Conservation (phyloP, 2,329 filamentous ascomycete genomes). For the Beauveria rudraprayagi region DNA sequence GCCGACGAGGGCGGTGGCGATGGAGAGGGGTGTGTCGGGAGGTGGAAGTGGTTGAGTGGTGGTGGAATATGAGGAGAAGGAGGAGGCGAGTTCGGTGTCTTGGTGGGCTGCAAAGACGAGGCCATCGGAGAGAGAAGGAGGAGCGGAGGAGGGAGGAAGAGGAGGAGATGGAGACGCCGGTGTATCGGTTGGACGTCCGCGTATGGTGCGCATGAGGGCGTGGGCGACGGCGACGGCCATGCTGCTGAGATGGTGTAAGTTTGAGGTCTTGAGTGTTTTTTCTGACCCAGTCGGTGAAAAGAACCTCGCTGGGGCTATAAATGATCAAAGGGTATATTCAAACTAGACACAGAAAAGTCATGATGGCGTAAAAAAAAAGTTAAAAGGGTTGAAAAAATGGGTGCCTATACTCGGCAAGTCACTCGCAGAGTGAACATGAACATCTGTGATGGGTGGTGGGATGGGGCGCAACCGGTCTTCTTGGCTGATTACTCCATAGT, state of each 20-base stretch:
- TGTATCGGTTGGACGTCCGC: background rate
- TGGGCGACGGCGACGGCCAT: constrained; percentile 4
- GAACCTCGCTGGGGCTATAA: background rate
- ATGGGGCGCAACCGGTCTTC: no score
- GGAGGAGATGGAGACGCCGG: background rate
- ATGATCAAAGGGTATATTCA: background rate
- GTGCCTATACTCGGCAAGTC: no score
- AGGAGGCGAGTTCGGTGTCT: background rate
- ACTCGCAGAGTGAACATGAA: no score
- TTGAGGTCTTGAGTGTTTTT: background rate
- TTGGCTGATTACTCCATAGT: no score
- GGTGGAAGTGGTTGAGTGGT: background rate
- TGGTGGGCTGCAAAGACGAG: background rate
- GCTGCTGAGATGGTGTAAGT: background rate
- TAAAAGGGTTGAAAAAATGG: no score
- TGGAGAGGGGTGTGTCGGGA: background rate
- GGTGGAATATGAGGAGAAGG: background rate
- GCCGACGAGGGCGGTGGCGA: constrained; percentile 12
- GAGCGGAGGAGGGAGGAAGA: background rate
- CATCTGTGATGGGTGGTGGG: no score
- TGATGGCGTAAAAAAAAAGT: background rate
- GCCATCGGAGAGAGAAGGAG: background rate
- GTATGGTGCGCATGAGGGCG: background rate
- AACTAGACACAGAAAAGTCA: background rate
- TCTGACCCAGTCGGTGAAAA: no score